phyloP scores from a whole-genome alignment of 345 rosid genomes.

The Arabidopsis arenosa region DNA sequence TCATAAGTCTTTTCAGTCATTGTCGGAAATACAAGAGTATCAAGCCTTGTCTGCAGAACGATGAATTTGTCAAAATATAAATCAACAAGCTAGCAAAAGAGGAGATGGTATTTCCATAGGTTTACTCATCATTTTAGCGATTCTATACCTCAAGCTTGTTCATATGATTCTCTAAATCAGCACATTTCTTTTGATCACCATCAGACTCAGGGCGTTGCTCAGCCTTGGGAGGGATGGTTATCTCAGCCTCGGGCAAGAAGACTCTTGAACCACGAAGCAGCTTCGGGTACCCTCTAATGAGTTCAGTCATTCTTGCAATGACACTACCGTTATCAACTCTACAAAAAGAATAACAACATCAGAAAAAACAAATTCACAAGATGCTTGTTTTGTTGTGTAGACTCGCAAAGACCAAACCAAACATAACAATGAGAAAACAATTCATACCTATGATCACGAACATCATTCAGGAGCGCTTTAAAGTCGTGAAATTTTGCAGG shows the following conservation, averaged over 20 bases:
- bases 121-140: not conserved
- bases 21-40: not conserved
- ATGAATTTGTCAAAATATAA: not conserved
- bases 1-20: not conserved
- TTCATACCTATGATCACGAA: not conserved
- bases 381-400: too few relatives aligned
- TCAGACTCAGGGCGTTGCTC: not conserved
- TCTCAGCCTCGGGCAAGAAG: too few relatives aligned
- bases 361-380: not conserved
- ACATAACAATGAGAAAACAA: not conserved
- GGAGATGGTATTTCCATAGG: not conserved
- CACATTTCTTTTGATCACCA: not conserved
- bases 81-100: not conserved
- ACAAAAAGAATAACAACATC: not conserved
- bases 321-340: not conserved
- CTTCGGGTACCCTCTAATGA: not conserved
- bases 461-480: not conserved
- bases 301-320: not conserved
- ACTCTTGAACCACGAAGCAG: not conserved
- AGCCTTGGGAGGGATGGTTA: too few relatives aligned
- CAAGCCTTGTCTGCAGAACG: conserved; percentile 4
- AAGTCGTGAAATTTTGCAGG: conserved; percentile 19
- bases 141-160: conserved; percentile 29
- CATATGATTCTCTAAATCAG: not conserved
- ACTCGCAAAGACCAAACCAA: not conserved